Conservation (phyloP, 495 filamentous ascomycete genomes). For the Tuber calosporum region DNA sequence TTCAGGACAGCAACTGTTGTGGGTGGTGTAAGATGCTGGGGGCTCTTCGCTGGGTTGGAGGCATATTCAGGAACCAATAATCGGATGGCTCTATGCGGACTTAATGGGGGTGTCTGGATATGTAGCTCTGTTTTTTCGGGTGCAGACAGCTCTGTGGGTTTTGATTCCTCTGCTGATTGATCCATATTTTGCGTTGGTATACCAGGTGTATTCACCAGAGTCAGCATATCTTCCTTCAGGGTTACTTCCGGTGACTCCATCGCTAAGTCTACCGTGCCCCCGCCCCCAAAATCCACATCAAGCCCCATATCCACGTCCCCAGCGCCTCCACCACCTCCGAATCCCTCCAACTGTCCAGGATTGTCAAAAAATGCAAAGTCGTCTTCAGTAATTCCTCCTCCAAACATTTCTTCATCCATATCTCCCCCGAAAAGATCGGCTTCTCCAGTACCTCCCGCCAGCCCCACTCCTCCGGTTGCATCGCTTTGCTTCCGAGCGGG, state of each 20-base stretch:
- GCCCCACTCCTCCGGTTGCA: slow-evolving; percentile 22
- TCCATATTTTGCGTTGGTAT: slow-evolving; percentile 20
- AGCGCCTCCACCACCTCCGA: slow-evolving; percentile 24
- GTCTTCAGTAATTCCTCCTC: slow-evolving; percentile 34
- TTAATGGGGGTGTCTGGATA: slow-evolving; percentile 39
- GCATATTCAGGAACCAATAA: slow-evolving; percentile 40
- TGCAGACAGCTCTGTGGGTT: background rate
- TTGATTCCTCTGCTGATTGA: slow-evolving; percentile 9
- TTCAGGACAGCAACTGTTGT: slow-evolving; percentile 26
- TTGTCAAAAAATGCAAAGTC: slow-evolving; percentile 42
- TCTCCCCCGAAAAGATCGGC: slow-evolving; percentile 38
- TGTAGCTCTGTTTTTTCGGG: slow-evolving; percentile 31
- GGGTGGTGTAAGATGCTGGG: slow-evolving; percentile 37
- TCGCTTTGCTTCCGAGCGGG: slow-evolving; percentile 32
- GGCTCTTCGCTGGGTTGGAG: slow-evolving; percentile 18
- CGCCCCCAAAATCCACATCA: slow-evolving; percentile 21
- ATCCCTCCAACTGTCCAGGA: slow-evolving; percentile 29
- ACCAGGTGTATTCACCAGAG: slow-evolving; percentile 20
- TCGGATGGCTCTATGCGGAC: slow-evolving; percentile 38
- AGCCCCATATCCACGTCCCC: slow-evolving; percentile 35
- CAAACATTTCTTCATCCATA: slow-evolving; percentile 41
- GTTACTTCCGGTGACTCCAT: slow-evolving; percentile 30
- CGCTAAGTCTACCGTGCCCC: slow-evolving; percentile 24
- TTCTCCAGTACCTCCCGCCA: slow-evolving; percentile 22
- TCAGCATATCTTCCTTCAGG: slow-evolving; percentile 21